Base-by-base conservation (phyloP, 1,139 yeast genomes). In the Yamadazyma blattariae region DNA sequence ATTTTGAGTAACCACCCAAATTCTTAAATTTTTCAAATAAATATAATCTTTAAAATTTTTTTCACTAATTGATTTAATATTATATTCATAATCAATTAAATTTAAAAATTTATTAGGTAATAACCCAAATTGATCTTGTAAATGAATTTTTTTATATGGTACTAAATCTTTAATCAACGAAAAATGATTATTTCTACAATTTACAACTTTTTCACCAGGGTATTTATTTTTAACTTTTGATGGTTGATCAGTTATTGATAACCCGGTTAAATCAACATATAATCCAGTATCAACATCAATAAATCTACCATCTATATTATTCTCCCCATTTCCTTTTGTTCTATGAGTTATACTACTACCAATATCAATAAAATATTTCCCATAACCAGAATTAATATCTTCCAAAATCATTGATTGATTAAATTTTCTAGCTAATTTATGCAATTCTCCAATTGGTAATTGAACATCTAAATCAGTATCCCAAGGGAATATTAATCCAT, bases 181-280 rank as follows among this genome's bases (percentile, higher is more conserved):
- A 37, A 71, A 70, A 51, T 73, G 78, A 18, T 59, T 46, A 50
- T 72, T 71, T 29, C 73, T 59, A 50, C 78, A 72, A 45, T 72
- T 70, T 47, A 61, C 71, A 1, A 59, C 52, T 32, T 52, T 47
- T 28, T 41, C 39, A 16, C 15, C 17, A 4, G 12, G 11, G 38
- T 13, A 41, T 4, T 15, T 22, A 7, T 21, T 14, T 6, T 20
- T 26, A 24, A 15, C 42, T 33, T 38, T 48, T 3, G 70, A 48
- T 25, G 50, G 49, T 2, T 66, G 51, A 32, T 50, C 44, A 19
- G 61, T 50, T 22, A 53, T 34, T 2, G 69, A 54, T 24, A 65
- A 49, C 3, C 61, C 69, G 7, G 70, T 64, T 21, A 65, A 62
- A 44, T 65, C 71, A 36, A 65, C 59, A 35, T 63, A 65, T 25